Evolutionary conservation across 331 rosid genomes (phyloP).

Genomic region (Saraca asoca): DNA sequence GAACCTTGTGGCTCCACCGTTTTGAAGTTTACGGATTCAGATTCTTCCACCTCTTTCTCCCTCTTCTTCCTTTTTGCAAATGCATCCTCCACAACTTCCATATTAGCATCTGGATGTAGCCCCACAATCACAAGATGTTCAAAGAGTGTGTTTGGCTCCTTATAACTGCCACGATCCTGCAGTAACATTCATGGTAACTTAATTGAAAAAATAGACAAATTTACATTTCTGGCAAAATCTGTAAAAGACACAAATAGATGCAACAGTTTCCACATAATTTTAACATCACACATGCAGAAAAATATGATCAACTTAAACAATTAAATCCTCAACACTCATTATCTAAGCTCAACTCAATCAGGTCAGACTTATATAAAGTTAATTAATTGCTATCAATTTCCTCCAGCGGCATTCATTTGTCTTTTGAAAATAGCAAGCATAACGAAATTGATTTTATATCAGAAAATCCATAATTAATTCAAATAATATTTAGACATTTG

Average conservation of each 20-base stretch:
- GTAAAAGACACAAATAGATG: constrained; percentile 21
- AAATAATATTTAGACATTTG: no score
- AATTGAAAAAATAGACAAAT: constrained; percentile 33
- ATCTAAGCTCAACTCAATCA: constrained; percentile 7
- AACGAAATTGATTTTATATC: no score
- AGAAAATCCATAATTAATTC: no score
- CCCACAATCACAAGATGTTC: constrained; percentile 92
- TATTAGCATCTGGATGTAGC: constrained; percentile 84
- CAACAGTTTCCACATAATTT: constrained; percentile 25
- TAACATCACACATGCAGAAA: constrained; percentile 25
- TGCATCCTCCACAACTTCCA: constrained; percentile 65
- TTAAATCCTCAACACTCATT: constrained; percentile 21
- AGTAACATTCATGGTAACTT: constrained; percentile 42
- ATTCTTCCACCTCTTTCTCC: constrained; percentile 58
- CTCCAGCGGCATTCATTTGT: no score
- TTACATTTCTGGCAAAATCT: constrained; percentile 30
- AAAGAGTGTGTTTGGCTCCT: constrained; percentile 79
- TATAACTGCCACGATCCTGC: constrained; percentile 61
- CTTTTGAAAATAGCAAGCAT: no score
- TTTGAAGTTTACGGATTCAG: constrained; percentile 48
- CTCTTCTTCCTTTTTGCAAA: constrained; percentile 74
- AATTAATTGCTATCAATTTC: no score
- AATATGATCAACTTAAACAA: neutral
- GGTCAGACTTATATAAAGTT: no score
- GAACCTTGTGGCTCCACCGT: constrained; percentile 55